Base-by-base conservation (phyloP, 2,329 filamentous ascomycete species). In the Nemania bipapillata region DNA sequence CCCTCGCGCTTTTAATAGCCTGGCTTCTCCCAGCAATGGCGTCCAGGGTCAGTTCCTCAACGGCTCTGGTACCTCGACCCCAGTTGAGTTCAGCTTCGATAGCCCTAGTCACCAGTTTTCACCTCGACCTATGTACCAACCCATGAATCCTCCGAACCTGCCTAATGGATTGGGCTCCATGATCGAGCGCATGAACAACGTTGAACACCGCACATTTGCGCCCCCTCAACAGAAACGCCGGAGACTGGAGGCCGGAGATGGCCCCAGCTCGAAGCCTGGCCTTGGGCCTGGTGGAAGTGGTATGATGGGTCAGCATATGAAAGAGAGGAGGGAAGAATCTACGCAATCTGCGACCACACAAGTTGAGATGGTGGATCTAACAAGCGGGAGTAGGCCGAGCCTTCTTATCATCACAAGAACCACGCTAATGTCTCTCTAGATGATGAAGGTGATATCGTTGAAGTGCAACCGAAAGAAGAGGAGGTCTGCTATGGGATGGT, bases 401-500 rank as follows among this genome's bases (percentile, higher is more conserved):
- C 15, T 42, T 80, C 49, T n/a, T 45, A 45, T n/a, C 12, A 2
- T 22, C 32, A 32, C 26, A 37, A 24, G n/a, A n/a, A 30, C 30
- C n/a, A 24, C 20, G 53, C 73, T 75, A 66, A 73, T 50, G 32
- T 32, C 77, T 75, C 75, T 32, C 76, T 75, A 72, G 78, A 68
- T 26, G 84, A 83, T 20, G 90, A 91, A 50, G 87, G 89, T 28
- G 87, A 91, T 9, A 76, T 89, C 3, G 80, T 86, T 22, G 82
- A 89, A 40, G 79, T 89, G 15, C 84, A 86, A 64, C 84, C 88
- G 32, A 86, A 84, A 54, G 86, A 89, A 22, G 88, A 92, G 76
- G 89, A 93, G 75, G 91, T 96, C 3, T 96, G 93, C 80, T 94
- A 92, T 76, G 93, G 93, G 49, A 91, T 91, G 80, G 80, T 96